Conservation (phyloP, 768 basidiomycete genomes). For the Suillus tomentosus region DNA sequence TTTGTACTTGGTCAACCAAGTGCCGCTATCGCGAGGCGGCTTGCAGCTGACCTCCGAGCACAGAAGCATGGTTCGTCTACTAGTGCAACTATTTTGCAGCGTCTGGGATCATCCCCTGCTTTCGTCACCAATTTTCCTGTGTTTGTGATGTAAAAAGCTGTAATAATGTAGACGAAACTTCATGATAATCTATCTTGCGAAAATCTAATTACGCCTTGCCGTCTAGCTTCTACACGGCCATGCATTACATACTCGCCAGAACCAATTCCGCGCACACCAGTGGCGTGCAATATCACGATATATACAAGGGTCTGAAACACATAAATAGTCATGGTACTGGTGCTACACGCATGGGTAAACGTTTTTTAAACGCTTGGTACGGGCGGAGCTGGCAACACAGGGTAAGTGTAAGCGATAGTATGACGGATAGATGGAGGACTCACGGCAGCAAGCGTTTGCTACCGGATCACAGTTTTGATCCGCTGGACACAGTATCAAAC, state of each 20-base stretch:
- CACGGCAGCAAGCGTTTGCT: constrained; percentile 82
- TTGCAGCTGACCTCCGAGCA: constrained; percentile 62
- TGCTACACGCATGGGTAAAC: constrained; percentile 32
- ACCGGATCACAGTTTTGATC: constrained; percentile 67
- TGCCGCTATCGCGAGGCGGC: constrained; percentile 60
- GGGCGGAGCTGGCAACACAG: constrained; percentile 45
- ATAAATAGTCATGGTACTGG: constrained; percentile 21
- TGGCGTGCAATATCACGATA: neutral
- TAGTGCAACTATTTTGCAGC: constrained; percentile 56
- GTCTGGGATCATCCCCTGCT: constrained; percentile 58
- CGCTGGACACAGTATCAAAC: constrained; percentile 71
- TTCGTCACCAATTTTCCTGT: constrained; percentile 78
- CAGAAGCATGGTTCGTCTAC: constrained; percentile 50
- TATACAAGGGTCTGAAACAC: neutral
- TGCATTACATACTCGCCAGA: neutral
- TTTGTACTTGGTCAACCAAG: constrained; percentile 63
- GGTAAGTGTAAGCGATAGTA: constrained; percentile 9
- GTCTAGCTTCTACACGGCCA: neutral
- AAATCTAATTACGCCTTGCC: neutral
- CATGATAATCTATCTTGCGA: neutral
- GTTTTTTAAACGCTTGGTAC: constrained; percentile 43
- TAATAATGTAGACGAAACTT: constrained; percentile 24
- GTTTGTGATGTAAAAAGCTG: constrained; percentile 41
- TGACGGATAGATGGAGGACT: constrained; percentile 34
- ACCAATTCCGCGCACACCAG: neutral